Evolutionary conservation across 140 eudicot species (phyloP).

Genomic region (Senecio squalidus): DNA sequence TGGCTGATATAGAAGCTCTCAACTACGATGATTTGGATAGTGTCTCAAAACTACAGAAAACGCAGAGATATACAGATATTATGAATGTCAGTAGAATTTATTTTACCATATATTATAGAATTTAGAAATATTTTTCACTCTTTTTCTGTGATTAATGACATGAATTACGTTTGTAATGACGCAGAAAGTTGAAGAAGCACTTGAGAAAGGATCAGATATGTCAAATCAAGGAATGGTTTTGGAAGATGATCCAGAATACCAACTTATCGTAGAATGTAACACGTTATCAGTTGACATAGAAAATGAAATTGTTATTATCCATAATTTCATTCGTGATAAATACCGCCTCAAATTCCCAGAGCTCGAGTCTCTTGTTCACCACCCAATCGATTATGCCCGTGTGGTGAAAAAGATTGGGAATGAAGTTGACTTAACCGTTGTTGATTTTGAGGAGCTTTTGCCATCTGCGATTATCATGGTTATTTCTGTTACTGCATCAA

Average conservation of each 20-base stretch:
- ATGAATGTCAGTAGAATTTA: constrained; percentile 47
- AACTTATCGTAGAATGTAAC: constrained; percentile 89
- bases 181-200: constrained; percentile 90
- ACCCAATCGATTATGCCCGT: constrained; percentile 96
- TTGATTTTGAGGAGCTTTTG: constrained; percentile 82
- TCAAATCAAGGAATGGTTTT: constrained; percentile 51
- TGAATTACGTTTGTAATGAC: constrained; percentile 12
- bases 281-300: constrained; percentile 90
- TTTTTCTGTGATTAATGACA: background rate
- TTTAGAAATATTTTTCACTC: background rate
- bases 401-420: constrained; percentile 92
- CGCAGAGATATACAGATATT: constrained; percentile 65
- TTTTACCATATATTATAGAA: background rate
- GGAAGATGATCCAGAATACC: constrained; percentile 93
- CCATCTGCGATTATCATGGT: constrained; percentile 98
- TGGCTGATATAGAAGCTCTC: constrained; percentile 66
- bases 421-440: constrained; percentile 81
- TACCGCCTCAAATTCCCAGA: constrained; percentile 91
- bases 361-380: constrained; percentile 95
- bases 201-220: constrained; percentile 52
- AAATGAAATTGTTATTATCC: constrained; percentile 73
- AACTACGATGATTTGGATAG: constrained; percentile 77
- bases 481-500: constrained; percentile 91
- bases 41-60: constrained; percentile 70
- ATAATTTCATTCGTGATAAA: constrained; percentile 90